phyloP scores from a whole-genome alignment of 1,139 yeast genomes.

The Geotrichum phurueaensis region DNA sequence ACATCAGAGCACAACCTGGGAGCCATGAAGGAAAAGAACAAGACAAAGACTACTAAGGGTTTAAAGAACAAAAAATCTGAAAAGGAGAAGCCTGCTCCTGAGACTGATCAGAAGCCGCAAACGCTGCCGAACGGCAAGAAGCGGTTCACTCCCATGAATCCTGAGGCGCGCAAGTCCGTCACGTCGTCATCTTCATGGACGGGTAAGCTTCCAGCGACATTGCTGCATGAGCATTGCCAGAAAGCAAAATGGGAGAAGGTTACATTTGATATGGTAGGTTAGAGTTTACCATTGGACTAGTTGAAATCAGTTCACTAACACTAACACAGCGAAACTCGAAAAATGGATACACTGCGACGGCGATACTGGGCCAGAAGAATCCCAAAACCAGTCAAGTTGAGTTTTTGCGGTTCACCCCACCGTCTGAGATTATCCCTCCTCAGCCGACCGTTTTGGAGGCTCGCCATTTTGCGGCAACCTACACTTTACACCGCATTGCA shows the following conservation, averaged over 20 bases:
- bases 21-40: slow-evolving; percentile 9
- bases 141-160: slow-evolving; percentile 16
- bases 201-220: slow-evolving; percentile 84
- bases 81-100: neutral
- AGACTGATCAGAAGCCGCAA: neutral
- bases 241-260: slow-evolving; percentile 87
- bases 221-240: slow-evolving; percentile 83
- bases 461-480: slow-evolving; percentile 83
- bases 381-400: slow-evolving; percentile 74
- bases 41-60: slow-evolving; percentile 4
- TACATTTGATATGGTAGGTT: slow-evolving; percentile 59
- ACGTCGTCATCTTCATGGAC: slow-evolving; percentile 74
- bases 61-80: neutral
- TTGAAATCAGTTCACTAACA: neutral
- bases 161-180: slow-evolving; percentile 32
- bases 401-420: slow-evolving; percentile 56
- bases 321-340: neutral
- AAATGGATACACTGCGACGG: slow-evolving; percentile 1
- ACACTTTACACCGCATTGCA: slow-evolving; percentile 72
- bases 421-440: slow-evolving; percentile 47
- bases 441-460: slow-evolving; percentile 84
- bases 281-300: slow-evolving; percentile 10
- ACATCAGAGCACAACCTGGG: neutral
- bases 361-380: slow-evolving; percentile 61
- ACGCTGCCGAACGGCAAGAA: neutral